These are phyloP conservation scores for Plasmodium falciparum DNA, from an alignment of 169 alveolate species.

Conservation along the genomic window DNA sequence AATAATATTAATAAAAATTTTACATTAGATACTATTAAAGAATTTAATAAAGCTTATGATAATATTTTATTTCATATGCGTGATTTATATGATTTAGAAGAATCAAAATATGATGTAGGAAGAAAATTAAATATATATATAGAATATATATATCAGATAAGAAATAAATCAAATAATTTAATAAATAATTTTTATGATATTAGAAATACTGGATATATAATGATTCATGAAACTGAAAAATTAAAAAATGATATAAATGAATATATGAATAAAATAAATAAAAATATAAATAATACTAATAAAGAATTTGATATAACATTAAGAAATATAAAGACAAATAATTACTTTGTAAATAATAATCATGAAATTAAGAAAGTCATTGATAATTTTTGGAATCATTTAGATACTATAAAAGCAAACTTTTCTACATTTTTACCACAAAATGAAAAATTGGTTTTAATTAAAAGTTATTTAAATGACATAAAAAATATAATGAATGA, in stretches of 20 bases:
- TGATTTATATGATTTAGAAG: conserved; percentile 13
- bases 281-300: conserved; percentile 10
- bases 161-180: conserved; percentile 6
- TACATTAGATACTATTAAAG: conserved; percentile 8
- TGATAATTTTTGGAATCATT: conserved; percentile 10
- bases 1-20: not conserved
- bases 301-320: conserved; percentile 1
- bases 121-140: conserved; percentile 8
- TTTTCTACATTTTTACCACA: conserved; percentile 7
- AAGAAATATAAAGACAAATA: conserved; percentile 6
- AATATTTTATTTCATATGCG: conserved; percentile 23
- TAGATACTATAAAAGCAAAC: not conserved
- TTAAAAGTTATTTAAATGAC: conserved; percentile 17
- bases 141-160: conserved; percentile 18
- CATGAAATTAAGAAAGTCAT: not conserved
- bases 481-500: conserved; percentile 17
- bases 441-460: conserved; percentile 3
- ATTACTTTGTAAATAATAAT: not conserved
- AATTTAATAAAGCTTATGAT: conserved; percentile 5
- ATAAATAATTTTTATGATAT: conserved; percentile 14
- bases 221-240: conserved; percentile 4
- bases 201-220: not conserved
- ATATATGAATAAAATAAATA: conserved; percentile 17
- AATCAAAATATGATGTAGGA: not conserved
- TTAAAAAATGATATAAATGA: not conserved